Evolutionary conservation across 2,329 filamentous ascomycete species (phyloP).

Genomic region (Ophiocordyceps sinensis): DNA sequence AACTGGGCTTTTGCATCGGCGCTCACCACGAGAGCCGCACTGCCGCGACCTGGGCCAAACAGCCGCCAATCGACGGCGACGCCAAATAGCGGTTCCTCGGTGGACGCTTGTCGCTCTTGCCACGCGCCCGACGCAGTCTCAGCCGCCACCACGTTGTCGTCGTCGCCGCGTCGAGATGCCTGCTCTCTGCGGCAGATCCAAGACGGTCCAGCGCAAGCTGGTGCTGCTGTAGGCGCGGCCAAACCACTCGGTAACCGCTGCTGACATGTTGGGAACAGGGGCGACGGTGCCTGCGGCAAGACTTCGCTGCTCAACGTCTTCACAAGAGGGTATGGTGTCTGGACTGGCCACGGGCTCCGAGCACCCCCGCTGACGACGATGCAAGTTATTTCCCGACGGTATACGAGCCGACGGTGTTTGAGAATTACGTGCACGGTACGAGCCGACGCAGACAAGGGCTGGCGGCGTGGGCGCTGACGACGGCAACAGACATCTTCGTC

Average conservation of each 20-base stretch:
- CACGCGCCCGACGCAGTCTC: background rate
- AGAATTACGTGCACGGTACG: constrained; percentile 94
- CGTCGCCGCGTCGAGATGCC: background rate
- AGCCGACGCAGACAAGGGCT: background rate
- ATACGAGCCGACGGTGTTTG: constrained; percentile 96
- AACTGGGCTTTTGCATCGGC: too few species aligned
- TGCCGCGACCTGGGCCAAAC: too few species aligned
- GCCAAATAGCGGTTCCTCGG: too few species aligned
- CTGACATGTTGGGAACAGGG: constrained; percentile 34
- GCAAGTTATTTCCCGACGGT: constrained; percentile 88
- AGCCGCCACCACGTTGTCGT: background rate
- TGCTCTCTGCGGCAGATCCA: constrained; percentile 50
- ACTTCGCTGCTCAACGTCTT: constrained; percentile 96
- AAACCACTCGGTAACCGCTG: background rate
- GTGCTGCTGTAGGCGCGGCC: constrained; percentile 57
- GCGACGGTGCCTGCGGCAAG: constrained; percentile 93
- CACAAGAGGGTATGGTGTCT: constrained; percentile 61
- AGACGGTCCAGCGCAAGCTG: constrained; percentile 91
- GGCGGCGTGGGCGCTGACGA: constrained; percentile 1
- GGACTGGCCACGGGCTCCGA: background rate
- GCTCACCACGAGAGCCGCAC: too few species aligned
- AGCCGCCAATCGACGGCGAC: too few species aligned
- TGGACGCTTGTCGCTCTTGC: background rate
- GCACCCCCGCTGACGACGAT: background rate
- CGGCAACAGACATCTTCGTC: constrained; percentile 75